These are phyloP conservation scores for Atalantia buxifolia DNA, from an alignment of 345 rosid species.

Conservation along the genomic window DNA sequence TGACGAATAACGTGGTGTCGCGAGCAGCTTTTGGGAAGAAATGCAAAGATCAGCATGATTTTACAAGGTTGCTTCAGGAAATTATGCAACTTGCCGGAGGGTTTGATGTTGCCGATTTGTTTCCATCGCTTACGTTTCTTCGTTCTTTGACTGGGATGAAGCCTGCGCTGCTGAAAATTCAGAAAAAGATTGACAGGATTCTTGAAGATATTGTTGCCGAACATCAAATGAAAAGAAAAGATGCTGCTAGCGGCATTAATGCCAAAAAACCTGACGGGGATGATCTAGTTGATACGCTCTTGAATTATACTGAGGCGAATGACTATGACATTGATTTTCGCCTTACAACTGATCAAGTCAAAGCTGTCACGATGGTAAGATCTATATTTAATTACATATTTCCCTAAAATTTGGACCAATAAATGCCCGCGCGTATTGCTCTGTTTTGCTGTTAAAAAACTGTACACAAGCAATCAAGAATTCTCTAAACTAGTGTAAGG, in stretches of 20 bases:
- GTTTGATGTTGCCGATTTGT: conserved; percentile 11
- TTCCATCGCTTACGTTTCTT: conserved; percentile 14
- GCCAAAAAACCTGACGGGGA: not conserved
- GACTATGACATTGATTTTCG: not conserved
- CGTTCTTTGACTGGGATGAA: conserved; percentile 9
- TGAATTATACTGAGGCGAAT: conserved; percentile 12
- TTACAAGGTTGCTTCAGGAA: not conserved
- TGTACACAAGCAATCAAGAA: too few relatives aligned
- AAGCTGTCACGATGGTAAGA: conserved; percentile 15
- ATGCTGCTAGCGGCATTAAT: not conserved
- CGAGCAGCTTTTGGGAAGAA: conserved; percentile 11
- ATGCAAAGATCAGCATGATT: conserved; percentile 11
- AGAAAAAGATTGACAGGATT: conserved; percentile 11
- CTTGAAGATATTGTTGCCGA: conserved; percentile 5
- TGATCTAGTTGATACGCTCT: conserved; percentile 20
- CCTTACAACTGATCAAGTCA: conserved; percentile 6
- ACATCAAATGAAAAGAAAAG: conserved; percentile 12
- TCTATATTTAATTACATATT: not conserved
- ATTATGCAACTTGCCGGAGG: conserved; percentile 3
- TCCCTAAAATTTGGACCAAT: too few relatives aligned
- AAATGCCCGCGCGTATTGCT: too few relatives aligned
- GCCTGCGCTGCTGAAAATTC: conserved; percentile 1
- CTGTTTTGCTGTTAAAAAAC: too few relatives aligned
- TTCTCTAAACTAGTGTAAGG: too few relatives aligned
- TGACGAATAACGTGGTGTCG: not conserved